These are phyloP conservation scores for Rubia peregrina DNA, from an alignment of 305 asterid species.

Conservation along the genomic window DNA sequence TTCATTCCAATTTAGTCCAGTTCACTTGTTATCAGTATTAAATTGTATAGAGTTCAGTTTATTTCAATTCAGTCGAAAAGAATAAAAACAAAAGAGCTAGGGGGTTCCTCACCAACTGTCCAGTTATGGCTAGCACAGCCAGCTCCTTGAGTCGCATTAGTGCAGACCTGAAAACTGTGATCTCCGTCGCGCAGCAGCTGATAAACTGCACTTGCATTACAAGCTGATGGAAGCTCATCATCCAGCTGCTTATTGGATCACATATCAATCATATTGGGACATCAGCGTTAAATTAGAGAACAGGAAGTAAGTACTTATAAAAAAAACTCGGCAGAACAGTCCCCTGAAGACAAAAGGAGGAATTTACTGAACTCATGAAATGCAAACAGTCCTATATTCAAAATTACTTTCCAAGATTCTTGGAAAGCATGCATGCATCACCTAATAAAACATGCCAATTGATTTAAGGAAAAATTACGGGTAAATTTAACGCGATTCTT, in stretches of 20 bases:
- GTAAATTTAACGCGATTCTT: not conserved
- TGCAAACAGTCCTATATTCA: no score
- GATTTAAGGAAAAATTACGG: not conserved
- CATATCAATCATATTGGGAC: not conserved
- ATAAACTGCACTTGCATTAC: slow-evolving; percentile 50
- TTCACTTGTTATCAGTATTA: not conserved
- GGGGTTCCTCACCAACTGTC: slow-evolving; percentile 55
- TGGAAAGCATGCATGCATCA: slow-evolving; percentile 4
- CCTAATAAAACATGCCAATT: slow-evolving; percentile 16
- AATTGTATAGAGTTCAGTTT: not conserved
- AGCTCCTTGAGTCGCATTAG: slow-evolving; percentile 37
- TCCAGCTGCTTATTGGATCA: slow-evolving; percentile 57
- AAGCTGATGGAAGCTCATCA: slow-evolving; percentile 39
- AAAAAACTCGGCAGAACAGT: not conserved
- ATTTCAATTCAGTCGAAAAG: not conserved
- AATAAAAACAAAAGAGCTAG: not conserved
- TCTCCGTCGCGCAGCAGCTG: slow-evolving; percentile 49
- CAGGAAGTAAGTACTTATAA: not conserved
- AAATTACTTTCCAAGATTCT: not conserved
- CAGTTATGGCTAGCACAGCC: slow-evolving; percentile 68
- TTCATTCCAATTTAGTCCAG: not conserved
- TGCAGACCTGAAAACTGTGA: slow-evolving; percentile 76
- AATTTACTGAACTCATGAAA: not conserved
- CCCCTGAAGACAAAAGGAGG: not conserved
- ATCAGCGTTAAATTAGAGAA: not conserved